Percentiles rank a stretch among this genome's conserved stretches.
phyloP scores from a whole-genome alignment of 1,284 basidiomycete genomes.

The Naganishia sp. region DNA sequence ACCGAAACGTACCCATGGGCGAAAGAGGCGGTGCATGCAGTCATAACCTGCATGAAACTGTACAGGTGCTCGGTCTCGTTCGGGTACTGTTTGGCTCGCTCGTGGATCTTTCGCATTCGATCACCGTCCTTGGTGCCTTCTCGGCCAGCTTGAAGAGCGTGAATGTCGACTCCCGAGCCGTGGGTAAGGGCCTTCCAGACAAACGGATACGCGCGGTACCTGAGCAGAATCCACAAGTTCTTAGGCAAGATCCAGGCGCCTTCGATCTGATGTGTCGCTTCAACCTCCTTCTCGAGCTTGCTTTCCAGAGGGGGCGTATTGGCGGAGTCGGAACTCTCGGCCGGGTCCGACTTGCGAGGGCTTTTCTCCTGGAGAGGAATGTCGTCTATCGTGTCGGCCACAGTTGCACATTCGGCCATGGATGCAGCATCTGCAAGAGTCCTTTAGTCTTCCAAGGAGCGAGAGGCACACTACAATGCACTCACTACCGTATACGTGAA shows the following conservation, averaged over 20 bases:
- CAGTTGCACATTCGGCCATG: slow-evolving; percentile 9
- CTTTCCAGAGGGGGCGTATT: slow-evolving; percentile 20
- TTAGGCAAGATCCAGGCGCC: slow-evolving; percentile 48
- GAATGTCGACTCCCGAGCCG: slow-evolving; percentile 50
- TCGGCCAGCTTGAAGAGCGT: slow-evolving; percentile 48
- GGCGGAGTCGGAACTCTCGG: slow-evolving; percentile 10
- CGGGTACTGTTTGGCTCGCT: slow-evolving; percentile 53
- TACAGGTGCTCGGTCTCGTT: slow-evolving; percentile 58
- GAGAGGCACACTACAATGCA: background rate
- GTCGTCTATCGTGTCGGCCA: slow-evolving; percentile 1
- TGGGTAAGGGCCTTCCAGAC: slow-evolving; percentile 40
- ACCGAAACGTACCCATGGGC: slow-evolving; percentile 49
- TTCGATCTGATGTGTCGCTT: slow-evolving; percentile 36
- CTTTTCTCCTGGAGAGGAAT: slow-evolving; percentile 3
- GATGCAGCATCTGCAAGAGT: slow-evolving; percentile 6
- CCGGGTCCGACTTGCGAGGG: background rate
- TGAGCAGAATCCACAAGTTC: slow-evolving; percentile 54
- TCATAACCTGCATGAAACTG: slow-evolving; percentile 59
- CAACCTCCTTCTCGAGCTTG: slow-evolving; percentile 25
- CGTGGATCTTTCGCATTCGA: slow-evolving; percentile 53
- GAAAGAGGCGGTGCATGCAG: slow-evolving; percentile 59
- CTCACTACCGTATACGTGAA: slow-evolving; percentile 18
- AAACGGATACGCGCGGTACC: slow-evolving; percentile 46
- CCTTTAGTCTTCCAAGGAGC: background rate
- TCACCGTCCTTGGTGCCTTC: slow-evolving; percentile 41